A percentile compares a stretch with the other conserved stretches of the same genome.
Conservation (phyloP, 179 eudicot genomes). For the Actinidia chinensis region DNA sequence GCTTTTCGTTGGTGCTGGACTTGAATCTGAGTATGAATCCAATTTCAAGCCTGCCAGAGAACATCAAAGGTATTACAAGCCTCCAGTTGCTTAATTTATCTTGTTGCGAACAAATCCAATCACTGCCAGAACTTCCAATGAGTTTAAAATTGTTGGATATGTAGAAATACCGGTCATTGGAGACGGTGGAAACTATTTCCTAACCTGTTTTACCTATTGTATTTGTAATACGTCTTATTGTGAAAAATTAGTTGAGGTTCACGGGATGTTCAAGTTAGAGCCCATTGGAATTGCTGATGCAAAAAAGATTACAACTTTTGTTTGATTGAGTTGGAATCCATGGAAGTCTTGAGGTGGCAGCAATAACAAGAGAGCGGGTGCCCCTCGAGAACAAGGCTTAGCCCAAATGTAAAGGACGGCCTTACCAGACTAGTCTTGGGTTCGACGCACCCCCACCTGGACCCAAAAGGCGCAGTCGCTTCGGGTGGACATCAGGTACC, state of each 20-base stretch:
- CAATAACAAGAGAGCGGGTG: too few species aligned
- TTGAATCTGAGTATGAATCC: neutral
- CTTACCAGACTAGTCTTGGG: too few species aligned
- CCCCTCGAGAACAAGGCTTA: too few species aligned
- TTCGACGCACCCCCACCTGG: too few species aligned
- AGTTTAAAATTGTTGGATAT: neutral
- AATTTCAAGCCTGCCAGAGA: slow-evolving; percentile 10
- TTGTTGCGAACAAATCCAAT: neutral
- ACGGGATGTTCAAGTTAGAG: slow-evolving; percentile 4
- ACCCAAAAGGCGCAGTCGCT: too few species aligned
- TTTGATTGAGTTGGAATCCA: neutral
- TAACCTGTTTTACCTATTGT: neutral
- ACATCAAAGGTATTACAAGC: neutral
- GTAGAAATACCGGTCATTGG: neutral
- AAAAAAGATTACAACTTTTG: neutral
- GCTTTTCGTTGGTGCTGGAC: neutral
- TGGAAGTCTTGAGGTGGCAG: neutral
- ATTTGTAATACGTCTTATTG: neutral
- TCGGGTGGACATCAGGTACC: too few species aligned
- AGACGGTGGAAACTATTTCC: neutral
- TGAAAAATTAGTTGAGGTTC: neutral
- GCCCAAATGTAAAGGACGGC: too few species aligned
- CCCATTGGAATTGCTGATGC: neutral
- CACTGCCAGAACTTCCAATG: slow-evolving; percentile 9
- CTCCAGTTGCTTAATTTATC: neutral